Base-by-base conservation (phyloP, 805 yeast genomes). In the Teunomyces cretensis region DNA sequence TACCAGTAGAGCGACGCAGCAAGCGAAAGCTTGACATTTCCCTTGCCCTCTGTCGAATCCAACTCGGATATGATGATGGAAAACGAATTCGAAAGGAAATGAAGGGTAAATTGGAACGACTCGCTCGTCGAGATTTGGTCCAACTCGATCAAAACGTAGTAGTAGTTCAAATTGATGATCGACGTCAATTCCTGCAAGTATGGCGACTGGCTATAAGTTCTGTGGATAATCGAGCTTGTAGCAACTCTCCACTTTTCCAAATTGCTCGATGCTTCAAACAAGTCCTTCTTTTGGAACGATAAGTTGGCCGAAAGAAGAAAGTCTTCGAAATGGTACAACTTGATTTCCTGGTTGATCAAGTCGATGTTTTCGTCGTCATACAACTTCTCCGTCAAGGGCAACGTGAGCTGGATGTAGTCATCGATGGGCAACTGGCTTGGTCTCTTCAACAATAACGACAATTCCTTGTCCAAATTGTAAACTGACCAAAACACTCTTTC, bases 51-150 rank as follows among this genome's bases (percentile, higher is more conserved):
- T 2, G 40, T 39, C 12, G 30, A 7, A 14, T 51, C 53, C 22
- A 44, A n/a, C 22, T 61, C 60, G 9, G 58, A 46, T 27, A 67
- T 55, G 11, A 72, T 49, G 40, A 72, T 60, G 11, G 70, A 57
- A 48, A 70, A 71, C 9, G 69, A 67, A 50, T 67, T 68, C 17
- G 70, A 66, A 33, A 72, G 55, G 47, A 70, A 72, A 47, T 72
- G 76, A 13, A 70, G 57, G 6, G 74, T 64, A 51, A 70, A 70
- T 48, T 71, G 76, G 39, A 62, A 62, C 41, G 68, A 63, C 45
- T 71, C 70, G 13, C 67, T 63, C 4, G 63, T 46, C 8, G 72
- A 65, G 2, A 70, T 46, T 52, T 69, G 75, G 54, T 72, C 76
- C 22, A 72, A 50, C 52, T 72, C 76, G 17, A 70, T 64, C 30